phyloP scores from a whole-genome alignment of 495 filamentous ascomycete species.

The Haplographium delicatum region DNA sequence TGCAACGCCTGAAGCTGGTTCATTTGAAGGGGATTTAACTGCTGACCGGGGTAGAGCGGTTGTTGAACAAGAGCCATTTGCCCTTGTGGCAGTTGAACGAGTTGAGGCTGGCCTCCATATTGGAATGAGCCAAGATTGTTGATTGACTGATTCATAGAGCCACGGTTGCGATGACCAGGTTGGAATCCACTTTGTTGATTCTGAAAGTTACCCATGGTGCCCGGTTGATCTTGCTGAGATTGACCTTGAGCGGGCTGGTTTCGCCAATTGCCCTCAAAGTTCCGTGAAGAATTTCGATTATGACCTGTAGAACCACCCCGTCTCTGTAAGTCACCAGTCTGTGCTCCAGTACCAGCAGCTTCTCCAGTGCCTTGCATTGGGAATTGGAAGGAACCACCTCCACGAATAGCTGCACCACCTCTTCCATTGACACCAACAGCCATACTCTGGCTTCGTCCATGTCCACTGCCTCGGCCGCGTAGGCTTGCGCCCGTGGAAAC shows the following conservation, averaged over 20 bases:
- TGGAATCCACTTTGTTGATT: constrained; percentile 70
- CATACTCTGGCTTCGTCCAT: constrained; percentile 60
- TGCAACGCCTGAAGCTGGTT: constrained; percentile 90
- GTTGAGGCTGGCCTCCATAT: constrained; percentile 84
- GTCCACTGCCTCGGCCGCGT: constrained; percentile 44
- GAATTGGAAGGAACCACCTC: constrained; percentile 35
- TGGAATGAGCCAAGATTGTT: constrained; percentile 83
- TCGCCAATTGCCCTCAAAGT: constrained; percentile 98
- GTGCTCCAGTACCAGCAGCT: constrained; percentile 27
- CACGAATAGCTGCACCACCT: constrained; percentile 31
- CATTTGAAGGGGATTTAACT: constrained; percentile 83
- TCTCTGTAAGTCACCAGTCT: constrained; percentile 57
- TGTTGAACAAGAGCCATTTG: constrained; percentile 71
- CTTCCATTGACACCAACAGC: constrained; percentile 47
- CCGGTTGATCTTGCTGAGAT: constrained; percentile 34
- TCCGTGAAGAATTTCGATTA: constrained; percentile 74
- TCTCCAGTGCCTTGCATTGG: constrained; percentile 22
- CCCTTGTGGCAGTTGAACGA: constrained; percentile 78
- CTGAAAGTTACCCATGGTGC: constrained; percentile 59
- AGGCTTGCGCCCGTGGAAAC: constrained; percentile 10
- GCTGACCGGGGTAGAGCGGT: constrained; percentile 70
- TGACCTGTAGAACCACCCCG: constrained; percentile 62
- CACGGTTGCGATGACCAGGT: constrained; percentile 81
- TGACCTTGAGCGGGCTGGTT: constrained; percentile 63
- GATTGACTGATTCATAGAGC: constrained; percentile 74